Percentiles rank a stretch among this genome's conserved stretches.
These are phyloP conservation scores for Cutaneotrichosporon dermatis DNA, from an alignment of 1,284 basidiomycete genomes.

Conservation along the genomic window DNA sequence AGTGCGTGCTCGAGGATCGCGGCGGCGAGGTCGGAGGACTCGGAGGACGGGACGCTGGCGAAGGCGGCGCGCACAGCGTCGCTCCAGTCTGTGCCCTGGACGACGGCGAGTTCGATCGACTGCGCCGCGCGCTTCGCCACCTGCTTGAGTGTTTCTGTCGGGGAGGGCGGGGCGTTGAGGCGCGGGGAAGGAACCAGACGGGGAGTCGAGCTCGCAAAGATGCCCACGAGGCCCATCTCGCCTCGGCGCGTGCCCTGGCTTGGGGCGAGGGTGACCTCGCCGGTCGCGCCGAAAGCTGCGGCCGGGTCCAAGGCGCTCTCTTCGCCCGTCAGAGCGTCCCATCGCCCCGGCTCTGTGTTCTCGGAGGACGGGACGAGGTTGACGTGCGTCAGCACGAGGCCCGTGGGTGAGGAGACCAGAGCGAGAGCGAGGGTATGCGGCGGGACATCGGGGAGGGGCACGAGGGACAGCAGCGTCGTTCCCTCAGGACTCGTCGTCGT, in stretches of 20 bases:
- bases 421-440: constrained; percentile 27
- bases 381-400: constrained; percentile 22
- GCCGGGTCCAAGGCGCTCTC: constrained; percentile 7
- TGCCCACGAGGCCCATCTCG: constrained; percentile 28
- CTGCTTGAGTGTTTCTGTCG: constrained; percentile 12
- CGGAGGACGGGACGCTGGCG: constrained; percentile 12
- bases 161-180: constrained; percentile 10
- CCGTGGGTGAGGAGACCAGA: constrained; percentile 19
- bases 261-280: constrained; percentile 9
- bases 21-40: constrained; percentile 18
- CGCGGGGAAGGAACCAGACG: constrained; percentile 13
- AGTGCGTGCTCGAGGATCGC: constrained; percentile 16
- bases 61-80: constrained; percentile 34
- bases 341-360: not conserved
- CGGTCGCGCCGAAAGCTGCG: not conserved
- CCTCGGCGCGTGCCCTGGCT: constrained; percentile 32
- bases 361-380: constrained; percentile 16
- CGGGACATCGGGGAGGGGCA: constrained; percentile 24
- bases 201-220: constrained; percentile 5
- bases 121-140: constrained; percentile 24
- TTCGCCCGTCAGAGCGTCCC: constrained; percentile 15
- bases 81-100: constrained; percentile 33
- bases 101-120: constrained; percentile 23
- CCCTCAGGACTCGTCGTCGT: constrained; percentile 20
- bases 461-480: constrained; percentile 24